These are phyloP conservation scores for Lycium ferocissimum DNA, from an alignment of 257 asterid genomes.

Conservation along the genomic window DNA sequence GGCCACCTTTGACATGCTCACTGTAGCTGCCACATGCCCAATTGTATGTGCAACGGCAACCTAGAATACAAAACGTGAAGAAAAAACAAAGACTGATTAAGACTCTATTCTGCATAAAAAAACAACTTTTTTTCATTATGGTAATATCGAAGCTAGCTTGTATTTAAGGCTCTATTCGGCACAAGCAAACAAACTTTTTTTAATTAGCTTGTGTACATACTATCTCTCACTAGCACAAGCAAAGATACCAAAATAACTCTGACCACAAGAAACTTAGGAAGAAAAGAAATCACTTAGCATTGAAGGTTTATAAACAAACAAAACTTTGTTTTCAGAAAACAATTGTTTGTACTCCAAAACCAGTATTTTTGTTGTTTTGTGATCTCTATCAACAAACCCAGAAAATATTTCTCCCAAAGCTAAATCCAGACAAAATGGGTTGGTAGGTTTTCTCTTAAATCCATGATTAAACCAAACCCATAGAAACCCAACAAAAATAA, in stretches of 20 bases:
- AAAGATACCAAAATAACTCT: background rate
- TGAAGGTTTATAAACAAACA: conserved; percentile 7
- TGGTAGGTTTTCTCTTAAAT: background rate
- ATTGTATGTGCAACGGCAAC: conserved; percentile 98
- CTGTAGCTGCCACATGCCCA: conserved; percentile 99
- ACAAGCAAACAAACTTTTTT: no score
- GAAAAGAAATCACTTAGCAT: background rate
- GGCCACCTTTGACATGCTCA: conserved; percentile 98
- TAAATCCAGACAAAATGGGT: conserved; percentile 1
- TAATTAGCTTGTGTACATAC: background rate
- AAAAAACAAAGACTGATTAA: background rate
- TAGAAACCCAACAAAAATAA: background rate
- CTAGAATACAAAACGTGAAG: conserved; percentile 44
- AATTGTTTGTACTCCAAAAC: background rate
- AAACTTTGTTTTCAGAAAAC: conserved; percentile 21
- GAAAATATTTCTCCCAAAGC: conserved; percentile 6
- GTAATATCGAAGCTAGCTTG: background rate
- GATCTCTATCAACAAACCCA: conserved; percentile 22
- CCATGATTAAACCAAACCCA: background rate
- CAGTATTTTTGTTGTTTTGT: conserved; percentile 25
- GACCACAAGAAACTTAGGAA: conserved; percentile 27
- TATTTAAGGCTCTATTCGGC: background rate
- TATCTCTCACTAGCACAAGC: background rate
- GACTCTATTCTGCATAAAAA: background rate
- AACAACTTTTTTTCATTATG: background rate